Base-by-base conservation (phyloP, 2,329 filamentous ascomycete genomes). In the Cytospora leucostoma region DNA sequence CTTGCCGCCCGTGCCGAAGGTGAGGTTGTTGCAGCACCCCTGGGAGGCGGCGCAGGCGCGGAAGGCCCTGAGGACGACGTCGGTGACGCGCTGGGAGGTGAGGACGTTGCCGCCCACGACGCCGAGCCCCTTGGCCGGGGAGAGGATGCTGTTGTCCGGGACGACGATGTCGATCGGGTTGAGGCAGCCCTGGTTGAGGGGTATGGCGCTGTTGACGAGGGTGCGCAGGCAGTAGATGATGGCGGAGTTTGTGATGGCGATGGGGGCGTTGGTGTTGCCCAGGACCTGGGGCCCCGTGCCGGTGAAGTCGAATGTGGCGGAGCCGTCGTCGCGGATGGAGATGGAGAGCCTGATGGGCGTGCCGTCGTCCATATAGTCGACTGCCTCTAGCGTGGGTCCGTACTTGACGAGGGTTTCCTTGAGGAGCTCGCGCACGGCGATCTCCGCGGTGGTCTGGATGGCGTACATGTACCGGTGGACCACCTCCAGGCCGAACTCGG, bases 381-480 rank as follows among this genome's bases (percentile, higher is more conserved):
- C 63, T 2, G 76, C 74, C 10, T 62, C 55, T 4, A 78, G 68
- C 6, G 65, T 63, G 17, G 50, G 21, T 11, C 70, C 70, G 32
- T 85, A 81, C 27, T 84, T 82, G 69, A 84, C 81, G 15, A 92
- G 58, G 2, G 59, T 85, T 2, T 83, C 80, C 71, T 90, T 92
- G 40, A 94, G 79, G 4, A 94, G 79, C 57, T 84, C 84, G 10
- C 89, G 83, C 0, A 95, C 91, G 21, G 86, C 88, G 1, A 86
- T 79, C 68, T 92, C 90, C 0, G 91, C 91, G 38, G 91, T 93
- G 53, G 84, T 81, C 72, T 93, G 90, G 61, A 93, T 93, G 50
- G 83, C 88, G 56, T 83, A 81, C 91, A 94, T 93, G 73, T 93
- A 93, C 68, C 89, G 87, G 66, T 91, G 86, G 0, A 93, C 90